Evolutionary conservation across 225 moss, liverwort and hornwort species (phyloP), one percentile per base, ranked within the genome.

Genomic region (Climacium dendroides): DNA sequence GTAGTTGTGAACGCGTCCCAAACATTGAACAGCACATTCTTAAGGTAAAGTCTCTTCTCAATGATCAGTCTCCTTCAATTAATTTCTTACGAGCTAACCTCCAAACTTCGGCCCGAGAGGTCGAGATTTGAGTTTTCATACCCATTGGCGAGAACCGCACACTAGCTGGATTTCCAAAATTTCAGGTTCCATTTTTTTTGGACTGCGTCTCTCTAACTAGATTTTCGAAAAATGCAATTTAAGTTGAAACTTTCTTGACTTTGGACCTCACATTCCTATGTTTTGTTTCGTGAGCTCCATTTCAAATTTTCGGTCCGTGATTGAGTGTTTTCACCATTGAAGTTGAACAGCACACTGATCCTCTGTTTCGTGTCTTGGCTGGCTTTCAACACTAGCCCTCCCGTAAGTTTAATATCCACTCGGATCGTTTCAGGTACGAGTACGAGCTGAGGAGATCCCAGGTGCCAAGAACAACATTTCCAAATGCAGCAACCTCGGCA

Each of bases 1-100:
- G 35, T 92, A 34, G 34, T 90, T 17, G 95, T 92, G 50, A 95
- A 93, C 22, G 22, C 93, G 17, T 89, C 90, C 26, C 95, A 96
- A 72, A 58, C 82, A n/a, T 26, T 95, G 12, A 84, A 92, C 71
- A 22, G 0, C n/a, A 78, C 88, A 20, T 82, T 69, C 52, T 84
- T 96, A 1, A 59, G 93, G 88, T 96, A 72, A 85, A 34, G 26
- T 35, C 50, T 48, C 66, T 5, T 77, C 34, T 84, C 79, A 43
- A 22, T 23, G 4, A 66, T 67, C 61, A n/a, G 18, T 48, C 76
- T 52, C 58, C 41, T 39, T 65, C 45, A 6, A 14, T 32, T 45
- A 3, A 23, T 7, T 37, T 74, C 32, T 34, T 37, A 7, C 59
- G 6, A 76, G 15, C 82, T 66, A 47, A 65, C 45, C 45, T 77